A percentile compares a stretch with the other conserved stretches of the same genome.
Evolutionary conservation across 495 filamentous ascomycete species (phyloP).

Genomic region (Collariella sp.): DNA sequence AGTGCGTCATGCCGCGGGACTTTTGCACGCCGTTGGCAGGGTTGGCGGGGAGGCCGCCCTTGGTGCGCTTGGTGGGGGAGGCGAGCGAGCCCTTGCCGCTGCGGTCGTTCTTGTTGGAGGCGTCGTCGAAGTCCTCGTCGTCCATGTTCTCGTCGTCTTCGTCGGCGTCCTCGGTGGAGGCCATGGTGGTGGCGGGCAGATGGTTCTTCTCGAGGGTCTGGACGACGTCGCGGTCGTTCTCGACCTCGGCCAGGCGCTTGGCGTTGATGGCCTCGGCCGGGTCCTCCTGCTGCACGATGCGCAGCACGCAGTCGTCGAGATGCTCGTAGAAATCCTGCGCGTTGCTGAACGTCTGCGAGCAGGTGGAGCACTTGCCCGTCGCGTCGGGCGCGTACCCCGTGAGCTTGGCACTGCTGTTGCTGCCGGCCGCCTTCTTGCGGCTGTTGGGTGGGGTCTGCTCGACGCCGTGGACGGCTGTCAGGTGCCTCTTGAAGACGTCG

Average conservation of each 20-base stretch:
- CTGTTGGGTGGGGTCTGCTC: slow-evolving; percentile 96
- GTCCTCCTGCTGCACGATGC: slow-evolving; percentile 95
- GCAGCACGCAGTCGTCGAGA: slow-evolving; percentile 95
- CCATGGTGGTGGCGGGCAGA: slow-evolving; percentile 48
- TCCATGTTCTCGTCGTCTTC: slow-evolving; percentile 55
- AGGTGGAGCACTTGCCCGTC: slow-evolving; percentile 94
- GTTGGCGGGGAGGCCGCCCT: slow-evolving; percentile 36
- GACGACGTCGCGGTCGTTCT: slow-evolving; percentile 70
- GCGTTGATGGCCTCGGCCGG: slow-evolving; percentile 95
- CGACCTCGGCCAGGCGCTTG: slow-evolving; percentile 68
- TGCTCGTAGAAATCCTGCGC: slow-evolving; percentile 99
- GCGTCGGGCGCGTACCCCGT: slow-evolving; percentile 60
- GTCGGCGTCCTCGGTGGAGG: slow-evolving; percentile 58
- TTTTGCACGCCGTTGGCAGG: slow-evolving; percentile 44
- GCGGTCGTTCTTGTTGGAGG: slow-evolving; percentile 24
- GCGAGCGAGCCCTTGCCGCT: slow-evolving; percentile 22
- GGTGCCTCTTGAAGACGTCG: slow-evolving; percentile 96
- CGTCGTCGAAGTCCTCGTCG: slow-evolving; percentile 37
- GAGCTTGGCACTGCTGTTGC: slow-evolving; percentile 45
- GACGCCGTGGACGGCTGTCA: slow-evolving; percentile 89
- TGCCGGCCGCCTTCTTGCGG: slow-evolving; percentile 60
- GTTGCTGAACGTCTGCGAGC: slow-evolving; percentile 80
- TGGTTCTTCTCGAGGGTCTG: slow-evolving; percentile 78
- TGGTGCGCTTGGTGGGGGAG: slow-evolving; percentile 28
- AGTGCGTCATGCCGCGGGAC: slow-evolving; percentile 51